Evolutionary conservation across 2,329 filamentous ascomycete species (phyloP).

Genomic region (Trichophyton rubrum): DNA sequence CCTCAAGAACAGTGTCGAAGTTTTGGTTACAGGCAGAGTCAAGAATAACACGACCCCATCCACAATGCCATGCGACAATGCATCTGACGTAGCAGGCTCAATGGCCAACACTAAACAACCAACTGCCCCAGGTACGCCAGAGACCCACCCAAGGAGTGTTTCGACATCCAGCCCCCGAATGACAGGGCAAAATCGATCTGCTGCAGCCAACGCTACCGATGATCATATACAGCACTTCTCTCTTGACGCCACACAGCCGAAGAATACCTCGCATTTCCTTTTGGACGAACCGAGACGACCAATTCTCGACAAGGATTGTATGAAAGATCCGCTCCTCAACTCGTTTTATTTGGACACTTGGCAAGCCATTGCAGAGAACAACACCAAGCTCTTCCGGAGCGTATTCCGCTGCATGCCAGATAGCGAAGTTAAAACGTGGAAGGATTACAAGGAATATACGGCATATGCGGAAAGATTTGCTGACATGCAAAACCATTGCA

Average conservation of each 20-base stretch:
- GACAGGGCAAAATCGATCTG: constrained; percentile 9
- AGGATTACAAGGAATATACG: constrained; percentile 75
- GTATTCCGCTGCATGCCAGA: constrained; percentile 98
- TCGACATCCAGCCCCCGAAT: not conserved
- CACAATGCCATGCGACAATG: not conserved
- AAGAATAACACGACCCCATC: not conserved
- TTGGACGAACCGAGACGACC: constrained; percentile 59
- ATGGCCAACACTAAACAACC: not conserved
- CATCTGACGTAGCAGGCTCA: not conserved
- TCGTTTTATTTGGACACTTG: constrained; percentile 79
- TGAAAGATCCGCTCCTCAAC: constrained; percentile 76
- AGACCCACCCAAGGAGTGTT: not conserved
- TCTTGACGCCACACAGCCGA: constrained; percentile 1
- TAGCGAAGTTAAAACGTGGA: constrained; percentile 85
- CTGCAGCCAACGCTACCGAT: constrained; percentile 46
- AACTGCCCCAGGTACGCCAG: not conserved
- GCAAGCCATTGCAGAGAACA: constrained; percentile 79
- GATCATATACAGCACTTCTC: not conserved
- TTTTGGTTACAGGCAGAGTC: constrained; percentile 44
- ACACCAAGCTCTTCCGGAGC: constrained; percentile 83
- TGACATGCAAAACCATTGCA: constrained; percentile 47
- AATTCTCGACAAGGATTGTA: constrained; percentile 75
- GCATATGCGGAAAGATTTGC: constrained; percentile 68
- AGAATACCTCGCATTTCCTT: constrained; percentile 38
- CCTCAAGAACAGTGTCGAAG: constrained; percentile 53